Percentiles rank a stretch among this genome's conserved stretches.
phyloP scores from a whole-genome alignment of 768 basidiomycete species.

The Suillus fuscotomentosus region DNA sequence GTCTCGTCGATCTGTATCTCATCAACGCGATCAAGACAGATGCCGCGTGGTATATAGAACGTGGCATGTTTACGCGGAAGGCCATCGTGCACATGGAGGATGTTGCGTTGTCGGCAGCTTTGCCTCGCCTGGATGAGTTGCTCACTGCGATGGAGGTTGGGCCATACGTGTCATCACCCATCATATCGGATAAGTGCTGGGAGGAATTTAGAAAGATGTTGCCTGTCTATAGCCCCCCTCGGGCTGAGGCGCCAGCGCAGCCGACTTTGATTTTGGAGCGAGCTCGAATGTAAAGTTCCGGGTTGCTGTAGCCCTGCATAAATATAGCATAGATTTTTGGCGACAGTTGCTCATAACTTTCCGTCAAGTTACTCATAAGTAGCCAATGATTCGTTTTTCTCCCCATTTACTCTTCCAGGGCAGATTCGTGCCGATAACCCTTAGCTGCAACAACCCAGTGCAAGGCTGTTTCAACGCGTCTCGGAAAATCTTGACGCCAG shows the following conservation, averaged over 20 bases:
- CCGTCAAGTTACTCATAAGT: too few relatives aligned
- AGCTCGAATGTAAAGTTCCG: neutral
- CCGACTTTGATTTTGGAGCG: neutral
- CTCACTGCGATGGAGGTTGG: slow-evolving; percentile 18
- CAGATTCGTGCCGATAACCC: too few relatives aligned
- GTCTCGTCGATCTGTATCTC: neutral
- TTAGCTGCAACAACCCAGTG: too few relatives aligned
- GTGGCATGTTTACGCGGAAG: neutral
- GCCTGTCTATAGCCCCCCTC: neutral
- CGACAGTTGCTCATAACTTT: neutral
- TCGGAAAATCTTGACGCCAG: too few relatives aligned
- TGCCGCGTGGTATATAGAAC: slow-evolving; percentile 1
- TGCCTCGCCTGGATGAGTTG: slow-evolving; percentile 22
- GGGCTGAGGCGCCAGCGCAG: neutral
- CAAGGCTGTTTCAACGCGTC: too few relatives aligned
- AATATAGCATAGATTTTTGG: neutral
- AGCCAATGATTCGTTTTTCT: neutral
- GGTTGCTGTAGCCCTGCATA: neutral
- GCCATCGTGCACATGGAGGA: neutral
- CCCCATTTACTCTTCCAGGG: neutral
- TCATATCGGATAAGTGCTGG: slow-evolving; percentile 29
- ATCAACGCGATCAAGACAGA: neutral
- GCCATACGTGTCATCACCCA: slow-evolving; percentile 25
- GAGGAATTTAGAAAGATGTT: neutral
- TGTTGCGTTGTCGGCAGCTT: slow-evolving; percentile 14